These are phyloP conservation scores for Pontederia crassipes DNA, from an alignment of 176 grass and related monocot genomes.

Conservation along the genomic window DNA sequence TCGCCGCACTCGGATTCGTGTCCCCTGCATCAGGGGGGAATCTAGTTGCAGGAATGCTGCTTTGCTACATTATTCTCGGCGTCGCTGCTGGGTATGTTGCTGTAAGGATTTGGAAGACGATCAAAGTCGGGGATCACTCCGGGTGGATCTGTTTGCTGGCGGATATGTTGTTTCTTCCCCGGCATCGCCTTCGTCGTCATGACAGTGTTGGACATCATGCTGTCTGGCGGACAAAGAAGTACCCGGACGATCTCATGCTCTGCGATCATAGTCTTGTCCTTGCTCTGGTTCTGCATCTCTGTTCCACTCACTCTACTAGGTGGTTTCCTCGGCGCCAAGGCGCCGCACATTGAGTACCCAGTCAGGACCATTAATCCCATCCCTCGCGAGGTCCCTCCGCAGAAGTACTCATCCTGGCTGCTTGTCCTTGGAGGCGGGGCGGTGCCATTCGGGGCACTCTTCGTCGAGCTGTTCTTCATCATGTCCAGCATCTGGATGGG, in stretches of 20 bases:
- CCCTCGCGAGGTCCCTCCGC: slow-evolving; percentile 26
- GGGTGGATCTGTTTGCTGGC: slow-evolving; percentile 50
- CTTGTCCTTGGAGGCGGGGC: slow-evolving; percentile 34
- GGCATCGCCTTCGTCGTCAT: slow-evolving; percentile 36
- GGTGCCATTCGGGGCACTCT: slow-evolving; percentile 51
- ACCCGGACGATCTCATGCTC: slow-evolving; percentile 40
- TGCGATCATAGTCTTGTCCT: slow-evolving; percentile 27
- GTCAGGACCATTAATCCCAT: slow-evolving; percentile 35
- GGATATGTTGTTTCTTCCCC: slow-evolving; percentile 31
- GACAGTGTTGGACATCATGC: slow-evolving; percentile 37
- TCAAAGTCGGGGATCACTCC: slow-evolving; percentile 22
- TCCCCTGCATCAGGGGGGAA: slow-evolving; percentile 48
- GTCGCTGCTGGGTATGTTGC: slow-evolving; percentile 37
- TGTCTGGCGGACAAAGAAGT: slow-evolving; percentile 47
- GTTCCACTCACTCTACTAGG: slow-evolving; percentile 45
- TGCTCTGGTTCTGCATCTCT: slow-evolving; percentile 57
- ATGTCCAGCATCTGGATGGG: slow-evolving; percentile 69
- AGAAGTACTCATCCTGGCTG: slow-evolving; percentile 44
- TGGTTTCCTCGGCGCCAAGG: slow-evolving; percentile 29
- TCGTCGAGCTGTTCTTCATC: slow-evolving; percentile 82
- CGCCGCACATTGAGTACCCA: slow-evolving; percentile 36
- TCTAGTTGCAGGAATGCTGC: slow-evolving; percentile 52
- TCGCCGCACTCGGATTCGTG: slow-evolving; percentile 71
- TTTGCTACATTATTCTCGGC: slow-evolving; percentile 43
- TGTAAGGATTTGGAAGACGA: slow-evolving; percentile 38